Evolutionary conservation across 805 yeast genomes (phyloP).

Genomic region (Schwanniomyces vanrijiae): DNA sequence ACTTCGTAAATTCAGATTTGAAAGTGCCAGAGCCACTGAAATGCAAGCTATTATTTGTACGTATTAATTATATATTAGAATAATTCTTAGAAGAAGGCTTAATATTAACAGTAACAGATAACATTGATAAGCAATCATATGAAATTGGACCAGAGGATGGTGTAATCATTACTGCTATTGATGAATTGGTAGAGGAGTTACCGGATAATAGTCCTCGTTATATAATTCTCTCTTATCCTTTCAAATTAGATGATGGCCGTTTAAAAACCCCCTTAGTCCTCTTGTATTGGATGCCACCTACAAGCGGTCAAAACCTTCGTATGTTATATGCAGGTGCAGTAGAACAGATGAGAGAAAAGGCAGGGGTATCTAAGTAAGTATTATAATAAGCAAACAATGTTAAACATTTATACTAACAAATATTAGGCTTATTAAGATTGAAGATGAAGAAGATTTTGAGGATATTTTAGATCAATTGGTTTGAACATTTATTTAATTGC

Average conservation of each 20-base stretch:
- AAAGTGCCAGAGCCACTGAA: constrained; percentile 61
- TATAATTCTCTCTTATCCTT: constrained; percentile 74
- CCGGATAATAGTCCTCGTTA: constrained; percentile 84
- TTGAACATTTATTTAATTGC: neutral
- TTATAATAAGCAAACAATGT: neutral
- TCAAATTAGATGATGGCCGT: constrained; percentile 68
- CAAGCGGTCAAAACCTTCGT: constrained; percentile 75
- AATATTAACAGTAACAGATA: constrained; percentile 26
- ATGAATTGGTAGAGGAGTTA: constrained; percentile 68
- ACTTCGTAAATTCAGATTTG: constrained; percentile 70
- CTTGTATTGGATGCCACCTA: constrained; percentile 86
- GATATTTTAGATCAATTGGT: constrained; percentile 42
- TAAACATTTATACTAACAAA: constrained; percentile 15
- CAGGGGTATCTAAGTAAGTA: constrained; percentile 67
- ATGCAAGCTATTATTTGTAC: constrained; percentile 63
- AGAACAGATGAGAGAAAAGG: constrained; percentile 72
- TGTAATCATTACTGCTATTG: constrained; percentile 47
- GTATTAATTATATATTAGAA: constrained; percentile 15
- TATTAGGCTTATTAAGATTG: constrained; percentile 54
- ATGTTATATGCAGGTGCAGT: constrained; percentile 93
- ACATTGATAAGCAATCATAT: constrained; percentile 55
- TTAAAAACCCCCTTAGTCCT: constrained; percentile 71
- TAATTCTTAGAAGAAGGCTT: neutral
- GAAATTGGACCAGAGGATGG: constrained; percentile 51
- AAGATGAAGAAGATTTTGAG: constrained; percentile 71